phyloP scores from a whole-genome alignment of 495 filamentous ascomycete species.

The Trichoderma virens region DNA sequence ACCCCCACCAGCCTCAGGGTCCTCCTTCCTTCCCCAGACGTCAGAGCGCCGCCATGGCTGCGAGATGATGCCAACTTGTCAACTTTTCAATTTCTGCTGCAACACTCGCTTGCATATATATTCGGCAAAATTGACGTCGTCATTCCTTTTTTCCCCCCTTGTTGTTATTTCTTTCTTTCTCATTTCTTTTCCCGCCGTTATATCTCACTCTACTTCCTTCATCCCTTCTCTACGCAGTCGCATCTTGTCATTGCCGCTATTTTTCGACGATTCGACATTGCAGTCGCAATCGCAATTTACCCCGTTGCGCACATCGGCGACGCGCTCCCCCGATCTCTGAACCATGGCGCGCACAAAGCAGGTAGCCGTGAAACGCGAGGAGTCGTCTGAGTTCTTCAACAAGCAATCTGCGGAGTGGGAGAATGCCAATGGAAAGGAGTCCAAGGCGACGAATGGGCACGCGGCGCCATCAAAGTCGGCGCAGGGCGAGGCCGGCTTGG shows the following conservation, averaged over 20 bases:
- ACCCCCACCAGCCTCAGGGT: constrained; percentile 3
- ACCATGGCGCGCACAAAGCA: constrained; percentile 69
- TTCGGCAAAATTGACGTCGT: background rate
- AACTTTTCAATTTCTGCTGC: background rate
- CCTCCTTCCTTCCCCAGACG: constrained; percentile 5
- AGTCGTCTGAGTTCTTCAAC: constrained; percentile 54
- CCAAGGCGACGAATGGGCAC: constrained; percentile 9
- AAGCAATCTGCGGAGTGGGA: constrained; percentile 17
- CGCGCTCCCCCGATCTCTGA: constrained; percentile 1
- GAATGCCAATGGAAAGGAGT: constrained; percentile 6
- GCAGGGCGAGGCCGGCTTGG: constrained; percentile 42
- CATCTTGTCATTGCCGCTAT: too few species aligned
- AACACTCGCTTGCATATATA: background rate
- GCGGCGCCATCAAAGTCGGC: background rate
- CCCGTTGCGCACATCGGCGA: background rate
- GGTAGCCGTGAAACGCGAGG: constrained; percentile 53
- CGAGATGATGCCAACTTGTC: constrained; percentile 12
- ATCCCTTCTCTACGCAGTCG: constrained; percentile 15
- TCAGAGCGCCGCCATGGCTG: background rate
- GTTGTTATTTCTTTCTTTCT: too few species aligned
- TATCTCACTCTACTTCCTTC: background rate
- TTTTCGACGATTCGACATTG: too few species aligned
- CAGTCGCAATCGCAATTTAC: background rate
- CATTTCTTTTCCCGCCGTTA: background rate
- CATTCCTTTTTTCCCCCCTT: background rate